Conservation (phyloP, 768 basidiomycete genomes). For the Ramaria sp. region DNA sequence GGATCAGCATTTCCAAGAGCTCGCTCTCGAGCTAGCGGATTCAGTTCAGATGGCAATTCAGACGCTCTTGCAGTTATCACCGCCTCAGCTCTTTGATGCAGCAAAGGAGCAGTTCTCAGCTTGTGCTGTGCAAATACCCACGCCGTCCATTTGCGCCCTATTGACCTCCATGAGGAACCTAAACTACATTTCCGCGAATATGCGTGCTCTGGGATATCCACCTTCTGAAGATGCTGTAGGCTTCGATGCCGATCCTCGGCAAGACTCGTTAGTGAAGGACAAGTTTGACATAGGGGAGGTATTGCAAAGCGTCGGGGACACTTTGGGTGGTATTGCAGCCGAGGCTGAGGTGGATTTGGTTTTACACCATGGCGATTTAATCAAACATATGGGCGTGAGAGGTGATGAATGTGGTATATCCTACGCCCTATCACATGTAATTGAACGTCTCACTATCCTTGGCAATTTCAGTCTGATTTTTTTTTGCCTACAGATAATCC, state of each 20-base stretch:
- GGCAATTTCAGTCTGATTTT: slow-evolving; percentile 12
- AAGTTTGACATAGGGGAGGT: slow-evolving; percentile 92
- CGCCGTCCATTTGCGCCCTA: slow-evolving; percentile 78
- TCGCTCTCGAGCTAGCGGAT: slow-evolving; percentile 85
- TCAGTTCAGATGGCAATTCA: slow-evolving; percentile 85
- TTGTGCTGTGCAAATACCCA: slow-evolving; percentile 79
- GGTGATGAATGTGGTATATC: slow-evolving; percentile 80
- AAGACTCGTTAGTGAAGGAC: slow-evolving; percentile 21
- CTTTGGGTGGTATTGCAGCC: slow-evolving; percentile 73
- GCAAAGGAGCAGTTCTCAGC: slow-evolving; percentile 89
- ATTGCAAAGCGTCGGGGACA: slow-evolving; percentile 82
- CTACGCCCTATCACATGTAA: slow-evolving; percentile 76
- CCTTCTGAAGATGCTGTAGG: slow-evolving; percentile 9
- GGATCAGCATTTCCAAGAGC: slow-evolving; percentile 42
- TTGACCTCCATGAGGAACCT: slow-evolving; percentile 89
- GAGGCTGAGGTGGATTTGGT: slow-evolving; percentile 84
- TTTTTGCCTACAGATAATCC: slow-evolving; percentile 48
- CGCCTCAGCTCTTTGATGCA: slow-evolving; percentile 83
- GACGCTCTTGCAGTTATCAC: slow-evolving; percentile 82
- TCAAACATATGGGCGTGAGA: slow-evolving; percentile 78
- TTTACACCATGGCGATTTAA: slow-evolving; percentile 79
- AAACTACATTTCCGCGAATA: slow-evolving; percentile 87
- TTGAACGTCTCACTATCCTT: slow-evolving; percentile 21
- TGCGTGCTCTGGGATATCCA: slow-evolving; percentile 36
- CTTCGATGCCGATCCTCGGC: not conserved